phyloP scores from a whole-genome alignment of 345 rosid species.

The Anacardium occidentale region DNA sequence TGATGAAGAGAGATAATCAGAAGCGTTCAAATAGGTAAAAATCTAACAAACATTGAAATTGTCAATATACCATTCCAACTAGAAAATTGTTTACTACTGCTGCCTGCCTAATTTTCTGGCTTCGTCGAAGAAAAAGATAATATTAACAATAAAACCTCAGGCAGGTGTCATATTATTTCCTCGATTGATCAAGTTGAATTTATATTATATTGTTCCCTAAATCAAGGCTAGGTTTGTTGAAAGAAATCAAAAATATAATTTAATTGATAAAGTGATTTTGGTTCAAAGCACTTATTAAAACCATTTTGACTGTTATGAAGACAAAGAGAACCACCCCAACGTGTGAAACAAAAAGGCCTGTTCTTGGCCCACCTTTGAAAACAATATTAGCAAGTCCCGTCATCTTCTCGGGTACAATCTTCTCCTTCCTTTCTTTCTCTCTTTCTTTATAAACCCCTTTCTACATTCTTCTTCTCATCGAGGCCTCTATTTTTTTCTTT shows the following conservation, averaged over 20 bases:
- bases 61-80: constrained; percentile 7
- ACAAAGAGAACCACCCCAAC: constrained; percentile 29
- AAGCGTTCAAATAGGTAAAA: not conserved
- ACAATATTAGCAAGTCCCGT: constrained; percentile 12
- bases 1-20: not conserved
- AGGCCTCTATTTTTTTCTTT: too few relatives aligned
- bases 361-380: constrained; percentile 19
- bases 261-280: not conserved
- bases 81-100: constrained; percentile 1
- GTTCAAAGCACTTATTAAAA: not conserved
- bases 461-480: not conserved
- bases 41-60: constrained; percentile 1
- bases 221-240: constrained; percentile 12
- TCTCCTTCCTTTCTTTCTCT: constrained; percentile 1
- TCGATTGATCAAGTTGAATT: constrained; percentile 5
- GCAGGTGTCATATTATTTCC: constrained; percentile 7
- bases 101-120: constrained; percentile 9
- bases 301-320: constrained; percentile 17
- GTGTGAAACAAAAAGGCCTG: constrained; percentile 30
- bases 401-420: constrained; percentile 23
- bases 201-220: constrained; percentile 13
- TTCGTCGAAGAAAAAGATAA: not conserved
- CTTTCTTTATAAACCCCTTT: not conserved
- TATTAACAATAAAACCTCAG: constrained; percentile 2
- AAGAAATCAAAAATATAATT: not conserved